Evolutionary conservation across 225 moss, liverwort and hornwort species (phyloP).

Genomic region (Bryum argenteum): DNA sequence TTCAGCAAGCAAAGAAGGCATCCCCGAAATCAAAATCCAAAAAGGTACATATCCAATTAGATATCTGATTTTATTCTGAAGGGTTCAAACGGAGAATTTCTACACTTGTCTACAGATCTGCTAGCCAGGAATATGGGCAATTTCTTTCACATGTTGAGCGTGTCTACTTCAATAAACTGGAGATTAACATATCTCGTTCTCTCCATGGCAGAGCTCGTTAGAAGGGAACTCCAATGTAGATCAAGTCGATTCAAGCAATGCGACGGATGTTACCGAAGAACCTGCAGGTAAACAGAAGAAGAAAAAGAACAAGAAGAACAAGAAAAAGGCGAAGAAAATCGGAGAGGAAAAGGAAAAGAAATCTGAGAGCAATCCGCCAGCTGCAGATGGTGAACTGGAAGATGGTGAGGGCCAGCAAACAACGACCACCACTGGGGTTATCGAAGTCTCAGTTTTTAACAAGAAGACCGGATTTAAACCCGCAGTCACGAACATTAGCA

Average conservation of each 20-base stretch:
- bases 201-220: slow-evolving; percentile 11
- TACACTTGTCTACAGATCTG: neutral
- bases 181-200: slow-evolving; percentile 7
- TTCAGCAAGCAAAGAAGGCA: slow-evolving; percentile 34
- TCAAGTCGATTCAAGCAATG: slow-evolving; percentile 13
- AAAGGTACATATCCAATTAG: slow-evolving; percentile 33
- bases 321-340: no score
- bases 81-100: neutral
- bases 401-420: slow-evolving; percentile 32
- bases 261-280: slow-evolving; percentile 23
- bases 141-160: slow-evolving; percentile 3
- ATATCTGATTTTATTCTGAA: slow-evolving; percentile 10
- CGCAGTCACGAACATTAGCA: slow-evolving; percentile 18
- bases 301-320: slow-evolving; percentile 23
- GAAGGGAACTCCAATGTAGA: slow-evolving; percentile 6
- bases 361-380: neutral
- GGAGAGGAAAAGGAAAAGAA: neutral
- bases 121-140: neutral
- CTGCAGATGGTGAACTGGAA: slow-evolving; percentile 24
- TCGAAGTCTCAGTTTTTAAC: slow-evolving; percentile 50
- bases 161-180: neutral
- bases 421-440: slow-evolving; percentile 26
- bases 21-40: slow-evolving; percentile 15
- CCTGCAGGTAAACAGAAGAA: slow-evolving; percentile 27
- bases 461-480: slow-evolving; percentile 46